Evolutionary conservation across 345 rosid genomes (phyloP), one percentile per base, ranked within the genome.

Genomic region (Hirschfeldia incana): DNA sequence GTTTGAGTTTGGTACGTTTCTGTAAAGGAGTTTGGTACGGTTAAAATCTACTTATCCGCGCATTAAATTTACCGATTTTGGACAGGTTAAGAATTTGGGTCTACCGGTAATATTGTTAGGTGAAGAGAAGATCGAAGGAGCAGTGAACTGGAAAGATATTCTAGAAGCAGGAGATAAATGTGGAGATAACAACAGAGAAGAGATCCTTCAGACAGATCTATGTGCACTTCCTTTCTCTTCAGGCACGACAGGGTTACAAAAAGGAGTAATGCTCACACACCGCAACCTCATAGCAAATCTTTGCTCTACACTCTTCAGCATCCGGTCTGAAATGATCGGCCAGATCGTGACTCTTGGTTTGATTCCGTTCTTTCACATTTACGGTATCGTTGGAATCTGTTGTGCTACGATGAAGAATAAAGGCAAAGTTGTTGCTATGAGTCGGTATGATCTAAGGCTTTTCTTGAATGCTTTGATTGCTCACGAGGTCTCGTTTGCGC

Each of bases 211-310:
- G 69, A 76, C 81, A 12, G 97, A 93, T 69, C 85, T 93, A 1
- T 95, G 98, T 62, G 98, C 99, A 28, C 98, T 95, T 46, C 98
- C 99, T 32, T 93, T 95, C 86, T 95, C 99, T 6, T 95, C 98
- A 46, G 99, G 99, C 74, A 93, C 99, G 32, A 95, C 99, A 6
- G 98, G 99, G 11, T 44, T 87, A 66, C 94, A 97, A 39, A 95
- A 95, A 73, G 97, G 99, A 28, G 98, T 91, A 2, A 95, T 91
- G 96, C 80, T 93, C 27, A 88, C 91, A 5, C 99, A 95, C 77
- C 83, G 91, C 53, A 95, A 93, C 65, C 78, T 95, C 15, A 93
- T 95, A 33, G 93, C 99, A 1, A 93, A 93, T 70, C 85, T 95
- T 4, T 95, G 99, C 86, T 95, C 98, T 3, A 46, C 88, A 27